Evolutionary conservation across 176 grass and related monocot species (phyloP).

Genomic region (Phoenix dactylifera): DNA sequence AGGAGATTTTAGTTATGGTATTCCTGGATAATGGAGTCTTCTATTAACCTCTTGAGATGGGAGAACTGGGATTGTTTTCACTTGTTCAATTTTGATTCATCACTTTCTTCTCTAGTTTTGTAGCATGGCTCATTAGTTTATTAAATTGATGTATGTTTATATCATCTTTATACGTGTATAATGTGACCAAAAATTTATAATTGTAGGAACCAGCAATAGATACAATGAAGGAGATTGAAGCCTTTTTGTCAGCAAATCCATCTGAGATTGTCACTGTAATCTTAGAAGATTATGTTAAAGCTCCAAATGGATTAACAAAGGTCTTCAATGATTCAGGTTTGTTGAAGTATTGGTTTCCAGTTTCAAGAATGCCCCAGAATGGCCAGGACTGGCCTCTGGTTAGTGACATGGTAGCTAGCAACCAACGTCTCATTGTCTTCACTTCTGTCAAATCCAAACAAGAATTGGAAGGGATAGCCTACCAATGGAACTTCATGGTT

Average conservation of each 20-base stretch:
- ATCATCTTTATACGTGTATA: neutral
- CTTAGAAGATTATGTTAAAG: slow-evolving; percentile 77
- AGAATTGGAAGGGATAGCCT: slow-evolving; percentile 74
- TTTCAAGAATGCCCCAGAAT: slow-evolving; percentile 73
- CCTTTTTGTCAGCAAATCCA: slow-evolving; percentile 70
- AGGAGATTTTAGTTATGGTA: no score
- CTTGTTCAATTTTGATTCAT: no score
- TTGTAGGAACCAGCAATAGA: slow-evolving; percentile 68
- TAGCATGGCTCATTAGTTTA: no score
- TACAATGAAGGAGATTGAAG: slow-evolving; percentile 78
- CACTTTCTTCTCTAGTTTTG: no score
- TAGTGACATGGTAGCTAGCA: slow-evolving; percentile 64
- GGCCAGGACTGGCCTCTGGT: slow-evolving; percentile 82
- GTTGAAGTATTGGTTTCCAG: slow-evolving; percentile 80
- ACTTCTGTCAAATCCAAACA: slow-evolving; percentile 79
- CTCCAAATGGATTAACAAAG: slow-evolving; percentile 66
- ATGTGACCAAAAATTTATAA: neutral
- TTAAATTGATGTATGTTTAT: no score
- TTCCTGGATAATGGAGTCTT: no score
- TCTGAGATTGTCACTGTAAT: slow-evolving; percentile 81
- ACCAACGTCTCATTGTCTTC: slow-evolving; percentile 72
- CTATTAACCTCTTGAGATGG: no score
- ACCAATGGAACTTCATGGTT: slow-evolving; percentile 99
- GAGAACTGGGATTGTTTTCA: no score
- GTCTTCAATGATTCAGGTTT: slow-evolving; percentile 76